Base-by-base conservation (phyloP, 2,329 filamentous ascomycete genomes). In the Neobulgaria alba region DNA sequence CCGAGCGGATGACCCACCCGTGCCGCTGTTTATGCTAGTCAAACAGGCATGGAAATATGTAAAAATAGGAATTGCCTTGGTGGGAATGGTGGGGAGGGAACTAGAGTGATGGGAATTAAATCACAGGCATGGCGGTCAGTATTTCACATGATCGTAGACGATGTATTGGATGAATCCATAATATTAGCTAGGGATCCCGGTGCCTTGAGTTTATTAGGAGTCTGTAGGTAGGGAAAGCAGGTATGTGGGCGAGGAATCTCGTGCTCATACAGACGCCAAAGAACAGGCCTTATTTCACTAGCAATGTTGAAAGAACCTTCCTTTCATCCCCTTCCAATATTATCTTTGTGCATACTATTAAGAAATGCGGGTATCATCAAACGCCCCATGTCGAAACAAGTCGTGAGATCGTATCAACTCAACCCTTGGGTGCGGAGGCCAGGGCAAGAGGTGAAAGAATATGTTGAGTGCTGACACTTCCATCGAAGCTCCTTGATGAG, bases 331-430 rank as follows among this genome's bases (percentile, higher is more conserved):
- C 45, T 48, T 46, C 47, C 46, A 43, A 45, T 47, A 39, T 45
- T 44, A 50, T 50, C 43, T 7, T 26, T 46, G 46, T 55, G 51
- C 55, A 31, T 55, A 56, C 53, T 57, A 38, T 51, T 40, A 49
- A 53, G 54, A 59, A 26, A 57, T 53, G 53, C 54, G 55, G 56
- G 56, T 56, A 59, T 58, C 55, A 57, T 59, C 50, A 51, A 57
- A 56, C 48, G 55, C 54, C 55, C 56, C 52, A 49, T 47, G 49
- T 55, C 52, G 53, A 53, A 52, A 43, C 50, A 42, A 48, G 46
- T 48, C 48, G 38, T 47, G 46, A 48, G 39, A 48, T 43, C 45
- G 42, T 42, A 48, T 48, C 46, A 49, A 57, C 53, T 52, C 47
- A 54, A 47, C 51, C 52, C n/a, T 26, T 38, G 34, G 29, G 37